These are phyloP conservation scores for Kurtzmaniella quercitrusa DNA, from an alignment of 1,139 yeast genomes.

Conservation along the genomic window DNA sequence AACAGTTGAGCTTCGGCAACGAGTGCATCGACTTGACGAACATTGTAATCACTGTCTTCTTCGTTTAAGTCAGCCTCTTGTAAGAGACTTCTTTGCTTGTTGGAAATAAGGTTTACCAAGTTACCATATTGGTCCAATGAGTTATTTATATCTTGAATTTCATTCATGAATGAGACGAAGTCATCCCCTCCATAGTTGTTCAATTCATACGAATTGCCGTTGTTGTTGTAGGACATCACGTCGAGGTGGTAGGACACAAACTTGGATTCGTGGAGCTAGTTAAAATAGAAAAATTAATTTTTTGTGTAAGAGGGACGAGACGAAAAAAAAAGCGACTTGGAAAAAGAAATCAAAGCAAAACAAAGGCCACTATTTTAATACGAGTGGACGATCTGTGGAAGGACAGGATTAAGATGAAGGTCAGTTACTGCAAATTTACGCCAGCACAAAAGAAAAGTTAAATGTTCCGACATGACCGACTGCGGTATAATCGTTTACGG, in stretches of 20 bases:
- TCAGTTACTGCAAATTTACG: too few species aligned
- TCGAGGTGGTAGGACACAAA: background rate
- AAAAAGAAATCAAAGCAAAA: slow-evolving; percentile 1
- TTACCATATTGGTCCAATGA: slow-evolving; percentile 77
- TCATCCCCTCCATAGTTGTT: slow-evolving; percentile 42
- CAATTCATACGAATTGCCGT: slow-evolving; percentile 33
- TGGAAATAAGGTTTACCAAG: slow-evolving; percentile 72
- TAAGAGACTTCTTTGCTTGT: slow-evolving; percentile 75
- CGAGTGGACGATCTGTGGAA: background rate
- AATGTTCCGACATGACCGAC: background rate
- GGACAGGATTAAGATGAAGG: background rate
- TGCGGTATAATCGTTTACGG: background rate
- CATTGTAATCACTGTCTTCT: slow-evolving; percentile 66
- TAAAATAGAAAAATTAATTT: background rate
- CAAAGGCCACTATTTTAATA: slow-evolving; percentile 2
- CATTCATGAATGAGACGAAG: slow-evolving; percentile 76
- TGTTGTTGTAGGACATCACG: slow-evolving; percentile 10
- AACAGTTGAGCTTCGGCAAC: slow-evolving; percentile 76
- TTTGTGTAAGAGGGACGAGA: slow-evolving; percentile 1
- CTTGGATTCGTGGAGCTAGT: background rate
- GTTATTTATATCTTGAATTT: slow-evolving; percentile 76
- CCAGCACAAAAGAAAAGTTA: too few species aligned
- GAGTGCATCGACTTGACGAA: slow-evolving; percentile 73
- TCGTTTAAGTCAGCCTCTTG: slow-evolving; percentile 76
- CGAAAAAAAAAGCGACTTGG: background rate